Percentiles rank a stretch among this genome's conserved stretches.
Conservation (phyloP, 164 flowering plant genomes). For the Malania oleifera region DNA sequence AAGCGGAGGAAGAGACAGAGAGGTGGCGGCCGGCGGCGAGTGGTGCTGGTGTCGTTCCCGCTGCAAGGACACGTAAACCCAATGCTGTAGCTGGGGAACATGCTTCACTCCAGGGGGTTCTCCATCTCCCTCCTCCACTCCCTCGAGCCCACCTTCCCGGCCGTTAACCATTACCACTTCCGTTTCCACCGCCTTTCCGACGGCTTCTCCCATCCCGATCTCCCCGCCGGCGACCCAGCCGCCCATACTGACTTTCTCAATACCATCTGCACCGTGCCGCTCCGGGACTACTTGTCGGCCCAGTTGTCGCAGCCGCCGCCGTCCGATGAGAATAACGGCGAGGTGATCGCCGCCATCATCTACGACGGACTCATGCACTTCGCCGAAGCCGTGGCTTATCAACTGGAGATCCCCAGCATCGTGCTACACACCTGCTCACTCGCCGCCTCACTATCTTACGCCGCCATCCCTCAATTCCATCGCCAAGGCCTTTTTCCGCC, state of each 20-base stretch:
- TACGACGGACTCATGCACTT: slow-evolving; percentile 24
- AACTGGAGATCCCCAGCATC: slow-evolving; percentile 21
- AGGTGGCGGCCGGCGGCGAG: slow-evolving; percentile 8
- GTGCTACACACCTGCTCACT: slow-evolving; percentile 13
- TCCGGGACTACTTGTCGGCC: slow-evolving; percentile 13
- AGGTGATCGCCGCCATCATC: slow-evolving; percentile 19
- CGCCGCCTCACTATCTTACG: slow-evolving; percentile 4
- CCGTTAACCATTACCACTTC: slow-evolving; percentile 28
- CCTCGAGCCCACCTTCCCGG: slow-evolving; percentile 25
- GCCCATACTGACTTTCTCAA: slow-evolving; percentile 11
- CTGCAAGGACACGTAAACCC: slow-evolving; percentile 41
- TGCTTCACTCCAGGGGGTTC: slow-evolving; percentile 35
- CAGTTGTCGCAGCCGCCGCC: neutral
- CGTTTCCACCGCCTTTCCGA: slow-evolving; percentile 20
- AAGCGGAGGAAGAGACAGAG: no score
- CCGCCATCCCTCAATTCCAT: slow-evolving; percentile 1
- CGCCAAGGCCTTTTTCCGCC: slow-evolving; percentile 10
- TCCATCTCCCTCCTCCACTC: slow-evolving; percentile 33
- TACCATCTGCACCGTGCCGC: slow-evolving; percentile 13
- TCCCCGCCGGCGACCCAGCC: neutral
- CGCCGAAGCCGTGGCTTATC: slow-evolving; percentile 11
- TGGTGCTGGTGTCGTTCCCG: slow-evolving; percentile 31
- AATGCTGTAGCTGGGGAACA: slow-evolving; percentile 32
- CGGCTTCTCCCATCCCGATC: neutral
- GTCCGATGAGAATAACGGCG: neutral